Conservation (phyloP, 495 filamentous ascomycete genomes). For the Penicillium fimorum region DNA sequence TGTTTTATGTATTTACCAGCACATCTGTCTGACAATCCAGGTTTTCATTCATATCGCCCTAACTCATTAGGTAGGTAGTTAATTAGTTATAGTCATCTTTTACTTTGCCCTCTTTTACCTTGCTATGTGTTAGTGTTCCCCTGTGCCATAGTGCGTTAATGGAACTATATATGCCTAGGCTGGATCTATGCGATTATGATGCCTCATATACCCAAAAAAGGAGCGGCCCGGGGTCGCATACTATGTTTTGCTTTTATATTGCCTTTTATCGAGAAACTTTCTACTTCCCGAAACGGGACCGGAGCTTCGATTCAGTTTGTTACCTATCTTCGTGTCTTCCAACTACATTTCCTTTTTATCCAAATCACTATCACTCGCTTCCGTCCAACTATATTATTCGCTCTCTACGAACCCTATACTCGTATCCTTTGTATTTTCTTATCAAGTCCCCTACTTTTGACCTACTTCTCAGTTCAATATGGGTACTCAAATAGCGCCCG, state of each 20-base stretch:
- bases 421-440: background rate
- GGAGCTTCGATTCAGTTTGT: background rate
- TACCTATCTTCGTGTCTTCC: background rate
- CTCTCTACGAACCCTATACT: background rate
- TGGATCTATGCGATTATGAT: background rate
- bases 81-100: too few relatives aligned
- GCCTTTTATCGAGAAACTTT: background rate
- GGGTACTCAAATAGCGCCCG: background rate
- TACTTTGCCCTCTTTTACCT: background rate
- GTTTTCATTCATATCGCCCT: background rate
- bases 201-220: background rate
- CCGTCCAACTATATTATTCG: background rate
- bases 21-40: slow-evolving; percentile 32
- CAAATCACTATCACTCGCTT: background rate
- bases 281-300: background rate
- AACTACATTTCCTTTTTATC: background rate
- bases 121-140: background rate
- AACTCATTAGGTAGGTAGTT: too few relatives aligned
- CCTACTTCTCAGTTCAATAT: background rate
- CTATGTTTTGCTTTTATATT: background rate
- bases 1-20: background rate
- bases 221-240: background rate
- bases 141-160: background rate
- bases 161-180: background rate
- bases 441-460: background rate